Evolutionary conservation across 176 grass and related monocot genomes (phyloP), one percentile per base, ranked within the genome.

Genomic region (Avena atlantica): DNA sequence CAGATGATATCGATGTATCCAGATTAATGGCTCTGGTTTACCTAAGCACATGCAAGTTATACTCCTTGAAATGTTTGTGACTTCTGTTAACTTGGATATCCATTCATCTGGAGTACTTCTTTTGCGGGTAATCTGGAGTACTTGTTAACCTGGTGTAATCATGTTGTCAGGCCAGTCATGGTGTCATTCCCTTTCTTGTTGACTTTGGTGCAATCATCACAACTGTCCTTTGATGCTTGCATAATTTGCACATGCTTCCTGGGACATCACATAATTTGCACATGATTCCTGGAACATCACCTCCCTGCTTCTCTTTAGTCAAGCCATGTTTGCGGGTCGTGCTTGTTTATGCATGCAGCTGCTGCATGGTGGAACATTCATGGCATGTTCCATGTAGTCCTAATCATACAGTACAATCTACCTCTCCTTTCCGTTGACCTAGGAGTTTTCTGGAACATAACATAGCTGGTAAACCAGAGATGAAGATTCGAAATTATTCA

Each of bases 281-380:
- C 45, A 48, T 48, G 45, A 48, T 48, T 48, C 45, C 45, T 48
- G 45, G 9, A 48, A 48, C 45, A 48, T 48, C 45, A 48, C 45
- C 45, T 48, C 45, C 45, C 11, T 10, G 45, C 45, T 48, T 48
- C 45, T 48, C 45, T 48, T 48, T 48, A 48, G 45, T 1, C 9
- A 48, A 48, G 7, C 45, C 8, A 8, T 79, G 81, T 79, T 67
- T 13, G 6, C 14, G 17, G 63, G 27, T 78, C 56, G 45, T 90
- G 80, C 59, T 78, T 73, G 17, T 79, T 78, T 19, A 74, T 57
- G 63, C 50, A 61, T 42, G 27, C 69, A 76, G 27, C 16, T 82
- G 61, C 70, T 34, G 86, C 82, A 80, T 90, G 89, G 56, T 59
- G 89, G 55, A 21, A 37, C 83, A 81, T 21, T 67, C 50, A 77